Percentiles rank a stretch among this genome's conserved stretches.
Conservation (phyloP, 768 basidiomycete species). For the Fomitopsis serialis region DNA sequence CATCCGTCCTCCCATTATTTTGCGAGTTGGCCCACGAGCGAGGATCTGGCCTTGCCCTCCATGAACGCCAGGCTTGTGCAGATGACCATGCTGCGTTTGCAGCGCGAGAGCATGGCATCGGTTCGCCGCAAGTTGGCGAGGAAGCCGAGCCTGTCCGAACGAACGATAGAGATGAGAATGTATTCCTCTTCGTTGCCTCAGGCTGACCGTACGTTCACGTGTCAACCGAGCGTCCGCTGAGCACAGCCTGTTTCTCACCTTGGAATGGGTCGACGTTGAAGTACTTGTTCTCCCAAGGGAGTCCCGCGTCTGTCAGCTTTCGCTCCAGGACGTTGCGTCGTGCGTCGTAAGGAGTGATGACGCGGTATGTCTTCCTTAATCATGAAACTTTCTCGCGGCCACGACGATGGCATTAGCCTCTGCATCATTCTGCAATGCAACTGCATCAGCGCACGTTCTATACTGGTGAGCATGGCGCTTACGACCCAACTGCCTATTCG, state of each 20-base stretch:
- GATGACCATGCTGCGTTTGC: slow-evolving; percentile 28
- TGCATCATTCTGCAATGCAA: slow-evolving; percentile 20
- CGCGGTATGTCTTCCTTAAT: slow-evolving; percentile 15
- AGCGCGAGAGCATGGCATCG: slow-evolving; percentile 33
- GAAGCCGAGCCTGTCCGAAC: slow-evolving; percentile 27
- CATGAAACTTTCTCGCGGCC: slow-evolving; percentile 14
- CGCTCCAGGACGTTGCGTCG: slow-evolving; percentile 22
- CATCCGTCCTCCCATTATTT: slow-evolving; percentile 13
- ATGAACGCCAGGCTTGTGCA: slow-evolving; percentile 21
- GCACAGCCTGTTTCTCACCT: slow-evolving; percentile 13
- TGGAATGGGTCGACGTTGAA: slow-evolving; percentile 34
- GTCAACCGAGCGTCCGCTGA: background rate
- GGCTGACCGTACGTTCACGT: slow-evolving; percentile 1
- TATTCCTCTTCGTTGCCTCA: slow-evolving; percentile 31
- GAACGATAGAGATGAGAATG: slow-evolving; percentile 28
- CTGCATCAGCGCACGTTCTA: background rate
- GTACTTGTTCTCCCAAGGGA: slow-evolving; percentile 23
- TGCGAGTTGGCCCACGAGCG: slow-evolving; percentile 23
- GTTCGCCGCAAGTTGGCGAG: slow-evolving; percentile 20
- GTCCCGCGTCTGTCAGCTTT: slow-evolving; percentile 14
- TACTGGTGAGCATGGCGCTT: slow-evolving; percentile 1
- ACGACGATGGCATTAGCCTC: slow-evolving; percentile 22
- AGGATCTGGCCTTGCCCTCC: slow-evolving; percentile 3
- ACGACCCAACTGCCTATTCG: slow-evolving; percentile 42
- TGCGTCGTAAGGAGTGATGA: no score